Base-by-base conservation (phyloP, 345 rosid genomes). In the Eucalyptus brandiana region DNA sequence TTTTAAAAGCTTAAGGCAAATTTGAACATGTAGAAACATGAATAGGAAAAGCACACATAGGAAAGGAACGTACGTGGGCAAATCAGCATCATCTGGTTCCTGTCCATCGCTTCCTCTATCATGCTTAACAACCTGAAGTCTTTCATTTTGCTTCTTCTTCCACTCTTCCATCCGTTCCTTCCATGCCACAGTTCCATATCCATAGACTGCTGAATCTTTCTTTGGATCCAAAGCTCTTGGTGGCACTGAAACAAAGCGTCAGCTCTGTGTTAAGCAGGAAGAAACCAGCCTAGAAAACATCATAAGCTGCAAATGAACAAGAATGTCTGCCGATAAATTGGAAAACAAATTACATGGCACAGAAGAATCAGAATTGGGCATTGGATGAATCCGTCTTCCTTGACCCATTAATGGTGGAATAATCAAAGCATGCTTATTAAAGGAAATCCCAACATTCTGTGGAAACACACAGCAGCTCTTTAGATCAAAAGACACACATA, bases 121-220 rank as follows among this genome's bases (percentile, higher is more conserved):
- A 37, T 96, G 96, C 93, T 93, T 92, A 91, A 95, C 95, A 88
- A 95, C 94, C 92, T 94, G 94, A 88, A 92, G 93, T 89, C 94
- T 97, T 85, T 95, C 97, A 44, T 88, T 91, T 89, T 96, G 98
- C 91, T 96, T 97, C 92, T 91, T 92, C 92, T 93, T 97, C 98
- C 99, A 96, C 18, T 94, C 96, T 88, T 96, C 99, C 98, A 97
- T 96, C 83, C 94, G 93, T 88, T 96, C 97, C 89, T 97, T 97
- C 99, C 99, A 97, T 9, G 99, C 99, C 32, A 97, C 96, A 47
- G 95, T 96, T 87, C 99, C 99, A 87, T 97, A 97, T 42, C 99
- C 99, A 60, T 97, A 96, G 37, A 94, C 97, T 11, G 97, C 97
- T 86, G 96, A 91, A 87, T 97, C 99, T 89, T 96, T 97, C 60